A percentile compares a stretch with the other conserved stretches of the same genome.
These are phyloP conservation scores for Theileria orientalis DNA, from an alignment of 169 alveolate species.

Conservation along the genomic window DNA sequence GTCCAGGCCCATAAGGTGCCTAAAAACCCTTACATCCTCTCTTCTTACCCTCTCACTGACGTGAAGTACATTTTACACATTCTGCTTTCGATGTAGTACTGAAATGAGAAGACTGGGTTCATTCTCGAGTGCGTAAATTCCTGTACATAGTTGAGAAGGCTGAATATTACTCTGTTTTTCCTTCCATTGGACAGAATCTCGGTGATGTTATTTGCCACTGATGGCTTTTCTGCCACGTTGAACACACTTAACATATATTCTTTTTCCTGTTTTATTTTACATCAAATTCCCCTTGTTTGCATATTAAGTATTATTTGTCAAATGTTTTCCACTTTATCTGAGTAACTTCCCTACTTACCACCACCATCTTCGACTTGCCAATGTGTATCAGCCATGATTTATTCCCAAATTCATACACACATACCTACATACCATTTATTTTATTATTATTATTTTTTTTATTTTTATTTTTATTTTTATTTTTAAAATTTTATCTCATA, in stretches of 20 bases:
- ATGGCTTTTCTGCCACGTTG: conserved; percentile 98
- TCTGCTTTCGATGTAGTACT: conserved; percentile 61
- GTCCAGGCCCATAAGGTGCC: conserved; percentile 93
- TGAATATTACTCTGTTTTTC: conserved; percentile 34
- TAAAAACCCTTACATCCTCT: conserved; percentile 66
- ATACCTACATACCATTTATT: too few relatives aligned
- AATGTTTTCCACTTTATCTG: not conserved
- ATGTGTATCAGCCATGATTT: too few relatives aligned
- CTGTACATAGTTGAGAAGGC: conserved; percentile 7
- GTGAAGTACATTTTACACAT: conserved; percentile 85
- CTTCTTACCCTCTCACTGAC: conserved; percentile 87
- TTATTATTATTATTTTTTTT: too few relatives aligned
- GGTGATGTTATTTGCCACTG: conserved; percentile 95
- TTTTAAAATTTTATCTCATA: too few relatives aligned
- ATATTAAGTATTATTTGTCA: not conserved
- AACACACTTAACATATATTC: conserved; percentile 54
- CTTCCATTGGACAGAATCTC: conserved; percentile 81
- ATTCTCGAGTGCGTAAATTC: conserved; percentile 53
- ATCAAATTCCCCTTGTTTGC: too few relatives aligned
- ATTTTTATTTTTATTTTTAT: too few relatives aligned
- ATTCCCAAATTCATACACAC: too few relatives aligned
- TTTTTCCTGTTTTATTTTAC: too few relatives aligned
- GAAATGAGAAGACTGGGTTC: conserved; percentile 75
- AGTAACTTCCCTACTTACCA: not conserved
- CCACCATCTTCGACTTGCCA: conserved; percentile 18